phyloP scores from a whole-genome alignment of 495 filamentous ascomycete species.

The Penicillium pulvis region DNA sequence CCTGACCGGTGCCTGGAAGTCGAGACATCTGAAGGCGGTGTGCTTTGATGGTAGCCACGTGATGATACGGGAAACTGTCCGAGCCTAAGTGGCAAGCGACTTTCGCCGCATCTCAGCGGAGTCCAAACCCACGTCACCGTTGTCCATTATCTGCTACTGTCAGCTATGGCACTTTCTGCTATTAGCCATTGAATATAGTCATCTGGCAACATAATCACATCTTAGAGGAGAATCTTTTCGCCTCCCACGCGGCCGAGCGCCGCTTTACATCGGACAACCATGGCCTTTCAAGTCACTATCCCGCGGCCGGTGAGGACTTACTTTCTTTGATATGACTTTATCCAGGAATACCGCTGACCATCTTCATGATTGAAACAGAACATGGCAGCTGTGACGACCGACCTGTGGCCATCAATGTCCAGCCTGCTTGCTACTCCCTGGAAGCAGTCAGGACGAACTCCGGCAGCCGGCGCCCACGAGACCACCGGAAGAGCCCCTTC shows the following conservation, averaged over 20 bases:
- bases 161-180: constrained; percentile 32
- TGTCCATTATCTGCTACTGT: constrained; percentile 15
- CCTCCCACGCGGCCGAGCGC: constrained; percentile 43
- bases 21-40: neutral
- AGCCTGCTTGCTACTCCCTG: constrained; percentile 41
- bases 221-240: constrained; percentile 23
- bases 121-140: constrained; percentile 25
- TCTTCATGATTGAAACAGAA: constrained; percentile 27
- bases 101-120: constrained; percentile 41
- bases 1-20: too few relatives aligned
- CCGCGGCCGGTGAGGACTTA: constrained; percentile 39
- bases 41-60: neutral
- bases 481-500: constrained; percentile 17
- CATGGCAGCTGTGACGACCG: constrained; percentile 40
- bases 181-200: constrained; percentile 13
- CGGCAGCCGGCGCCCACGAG: constrained; percentile 23
- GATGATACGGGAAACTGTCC: constrained; percentile 23
- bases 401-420: constrained; percentile 49
- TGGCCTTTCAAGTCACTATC: constrained; percentile 52
- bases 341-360: constrained; percentile 18
- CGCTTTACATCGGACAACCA: constrained; percentile 43
- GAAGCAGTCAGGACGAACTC: constrained; percentile 29
- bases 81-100: constrained; percentile 35
- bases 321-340: neutral
- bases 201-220: constrained; percentile 1